phyloP scores from a whole-genome alignment of 306 rosid genomes.

The Dicorynia guianensis region DNA sequence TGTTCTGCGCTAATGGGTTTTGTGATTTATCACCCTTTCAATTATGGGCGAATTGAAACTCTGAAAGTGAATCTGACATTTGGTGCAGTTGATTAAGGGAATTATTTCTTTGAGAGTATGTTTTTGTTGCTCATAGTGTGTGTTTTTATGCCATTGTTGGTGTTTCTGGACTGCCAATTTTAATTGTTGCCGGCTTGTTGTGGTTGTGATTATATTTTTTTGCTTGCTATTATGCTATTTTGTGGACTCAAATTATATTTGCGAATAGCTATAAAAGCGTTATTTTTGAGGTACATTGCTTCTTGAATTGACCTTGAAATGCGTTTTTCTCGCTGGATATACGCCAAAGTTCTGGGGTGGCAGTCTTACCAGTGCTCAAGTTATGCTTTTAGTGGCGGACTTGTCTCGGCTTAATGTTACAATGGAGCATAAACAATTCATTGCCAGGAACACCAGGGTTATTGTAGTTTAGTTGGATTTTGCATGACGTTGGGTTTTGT shows the following conservation, averaged over 20 bases:
- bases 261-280: not conserved
- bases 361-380: no score
- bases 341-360: no score
- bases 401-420: not conserved
- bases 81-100: not conserved
- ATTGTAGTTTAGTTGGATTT: not conserved
- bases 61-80: not conserved
- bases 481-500: not conserved
- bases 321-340: no score
- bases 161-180: not conserved
- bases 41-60: not conserved
- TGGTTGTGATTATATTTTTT: not conserved
- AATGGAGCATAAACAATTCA: not conserved
- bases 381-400: not conserved
- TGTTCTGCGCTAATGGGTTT: not conserved
- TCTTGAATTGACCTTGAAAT: no score
- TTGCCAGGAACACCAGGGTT: not conserved
- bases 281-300: not conserved
- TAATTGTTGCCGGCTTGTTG: not conserved
- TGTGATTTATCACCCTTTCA: not conserved
- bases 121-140: not conserved
- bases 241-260: not conserved
- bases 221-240: conserved; percentile 2
- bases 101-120: no score
- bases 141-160: not conserved